phyloP scores from a whole-genome alignment of 306 rosid species.

The Comarum palustre region DNA sequence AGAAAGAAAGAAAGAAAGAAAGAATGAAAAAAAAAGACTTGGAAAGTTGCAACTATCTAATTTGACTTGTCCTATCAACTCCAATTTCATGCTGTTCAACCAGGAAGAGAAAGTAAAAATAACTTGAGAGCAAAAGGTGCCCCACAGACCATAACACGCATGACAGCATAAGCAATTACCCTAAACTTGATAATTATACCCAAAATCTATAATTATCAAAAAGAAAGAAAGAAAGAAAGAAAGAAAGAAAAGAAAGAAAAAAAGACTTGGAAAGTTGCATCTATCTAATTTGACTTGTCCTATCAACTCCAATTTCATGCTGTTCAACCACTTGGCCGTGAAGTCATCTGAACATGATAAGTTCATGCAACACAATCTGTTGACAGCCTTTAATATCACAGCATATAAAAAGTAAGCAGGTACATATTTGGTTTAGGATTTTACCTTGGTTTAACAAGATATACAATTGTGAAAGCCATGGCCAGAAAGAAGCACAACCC shows the following conservation, averaged over 20 bases:
- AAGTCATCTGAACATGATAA: neutral
- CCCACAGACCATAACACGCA: neutral
- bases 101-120: too few relatives aligned
- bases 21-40: neutral
- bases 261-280: neutral
- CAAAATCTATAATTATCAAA: neutral
- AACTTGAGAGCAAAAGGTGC: neutral
- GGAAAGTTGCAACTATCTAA: neutral
- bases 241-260: neutral
- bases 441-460: conserved; percentile 90
- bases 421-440: neutral
- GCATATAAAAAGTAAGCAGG: neutral
- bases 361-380: neutral
- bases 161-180: neutral
- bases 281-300: neutral
- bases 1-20: neutral
- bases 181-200: neutral
- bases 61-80: neutral
- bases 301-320: neutral
- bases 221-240: neutral
- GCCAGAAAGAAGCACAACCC: conserved; percentile 87
- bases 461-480: conserved; percentile 68
- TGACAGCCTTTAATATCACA: neutral
- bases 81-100: neutral
- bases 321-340: neutral